Percentiles rank a stretch among this genome's conserved stretches.
Evolutionary conservation across 768 basidiomycete species (phyloP).

Genomic region (Jaapia argillacea): DNA sequence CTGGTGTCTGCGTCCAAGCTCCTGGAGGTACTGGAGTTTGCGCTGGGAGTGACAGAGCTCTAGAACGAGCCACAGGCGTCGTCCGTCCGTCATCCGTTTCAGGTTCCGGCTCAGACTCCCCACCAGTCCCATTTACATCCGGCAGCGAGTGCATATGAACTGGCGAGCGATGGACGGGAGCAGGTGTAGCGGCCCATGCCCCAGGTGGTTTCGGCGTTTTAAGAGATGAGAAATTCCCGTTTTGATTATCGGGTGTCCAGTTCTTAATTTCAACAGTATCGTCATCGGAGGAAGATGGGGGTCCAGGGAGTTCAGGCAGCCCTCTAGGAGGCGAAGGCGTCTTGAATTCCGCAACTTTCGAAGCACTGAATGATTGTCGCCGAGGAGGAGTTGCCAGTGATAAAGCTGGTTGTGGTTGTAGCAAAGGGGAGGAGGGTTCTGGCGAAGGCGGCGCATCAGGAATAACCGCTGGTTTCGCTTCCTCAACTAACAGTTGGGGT

Average conservation of each 20-base stretch:
- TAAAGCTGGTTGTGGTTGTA: constrained; percentile 9
- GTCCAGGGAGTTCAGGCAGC: constrained; percentile 58
- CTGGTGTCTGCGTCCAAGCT: constrained; percentile 42
- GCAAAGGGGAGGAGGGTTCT: constrained; percentile 11
- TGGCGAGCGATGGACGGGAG: constrained; percentile 13
- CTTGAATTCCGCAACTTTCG: constrained; percentile 40
- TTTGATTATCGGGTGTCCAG: constrained; percentile 14
- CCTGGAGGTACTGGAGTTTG: constrained; percentile 39
- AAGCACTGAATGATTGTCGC: constrained; percentile 26
- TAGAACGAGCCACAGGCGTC: constrained; percentile 45
- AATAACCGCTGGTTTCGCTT: background rate
- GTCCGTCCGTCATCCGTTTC: constrained; percentile 22
- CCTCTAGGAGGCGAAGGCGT: constrained; percentile 56
- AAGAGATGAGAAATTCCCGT: constrained; percentile 20
- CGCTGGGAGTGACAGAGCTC: constrained; percentile 28
- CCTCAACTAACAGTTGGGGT: background rate
- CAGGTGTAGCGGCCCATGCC: constrained; percentile 33
- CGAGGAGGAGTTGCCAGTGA: constrained; percentile 39
- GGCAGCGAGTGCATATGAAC: constrained; percentile 6
- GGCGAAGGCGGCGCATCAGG: background rate
- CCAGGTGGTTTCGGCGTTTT: constrained; percentile 39
- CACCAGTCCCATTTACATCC: constrained; percentile 6
- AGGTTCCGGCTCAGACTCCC: background rate
- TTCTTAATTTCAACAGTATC: constrained; percentile 26
- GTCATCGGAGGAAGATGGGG: constrained; percentile 46